Evolutionary conservation across 2,329 filamentous ascomycete genomes (phyloP).

Genomic region (Aspergillus eucalypticola): DNA sequence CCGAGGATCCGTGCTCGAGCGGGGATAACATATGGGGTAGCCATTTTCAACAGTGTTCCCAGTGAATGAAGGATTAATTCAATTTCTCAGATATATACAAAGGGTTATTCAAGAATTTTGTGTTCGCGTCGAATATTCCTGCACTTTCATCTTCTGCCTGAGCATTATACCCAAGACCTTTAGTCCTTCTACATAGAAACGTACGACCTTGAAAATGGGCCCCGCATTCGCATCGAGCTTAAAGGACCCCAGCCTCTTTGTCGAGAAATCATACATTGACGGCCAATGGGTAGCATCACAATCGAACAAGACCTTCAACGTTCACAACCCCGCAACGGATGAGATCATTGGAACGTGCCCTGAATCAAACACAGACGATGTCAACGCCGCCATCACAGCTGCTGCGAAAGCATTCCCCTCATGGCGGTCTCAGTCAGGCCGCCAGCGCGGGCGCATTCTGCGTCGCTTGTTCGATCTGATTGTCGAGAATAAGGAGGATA

Average conservation of each 20-base stretch:
- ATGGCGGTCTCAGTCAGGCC: constrained; percentile 59
- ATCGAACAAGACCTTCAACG: constrained; percentile 84
- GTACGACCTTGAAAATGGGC: background rate
- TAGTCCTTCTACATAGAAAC: no score
- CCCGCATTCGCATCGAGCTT: background rate
- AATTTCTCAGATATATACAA: no score
- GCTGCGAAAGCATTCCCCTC: constrained; percentile 66
- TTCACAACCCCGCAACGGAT: constrained; percentile 76
- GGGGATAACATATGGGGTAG: no score
- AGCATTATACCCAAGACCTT: no score
- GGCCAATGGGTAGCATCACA: constrained; percentile 82
- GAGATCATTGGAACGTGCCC: constrained; percentile 75
- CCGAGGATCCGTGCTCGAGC: no score
- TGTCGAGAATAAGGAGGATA: constrained; percentile 61
- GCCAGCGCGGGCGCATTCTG: constrained; percentile 59
- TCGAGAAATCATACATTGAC: constrained; percentile 67
- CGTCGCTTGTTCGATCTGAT: constrained; percentile 65
- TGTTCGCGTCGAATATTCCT: no score
- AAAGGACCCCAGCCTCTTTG: background rate
- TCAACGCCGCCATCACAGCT: constrained; percentile 73
- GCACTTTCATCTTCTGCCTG: no score
- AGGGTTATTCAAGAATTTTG: no score
- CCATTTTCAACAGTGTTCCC: no score
- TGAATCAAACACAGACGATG: constrained; percentile 73
- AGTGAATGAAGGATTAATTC: no score